Evolutionary conservation across 768 basidiomycete genomes (phyloP), one percentile per base, ranked within the genome.

Genomic region (Lentinus brumalis): DNA sequence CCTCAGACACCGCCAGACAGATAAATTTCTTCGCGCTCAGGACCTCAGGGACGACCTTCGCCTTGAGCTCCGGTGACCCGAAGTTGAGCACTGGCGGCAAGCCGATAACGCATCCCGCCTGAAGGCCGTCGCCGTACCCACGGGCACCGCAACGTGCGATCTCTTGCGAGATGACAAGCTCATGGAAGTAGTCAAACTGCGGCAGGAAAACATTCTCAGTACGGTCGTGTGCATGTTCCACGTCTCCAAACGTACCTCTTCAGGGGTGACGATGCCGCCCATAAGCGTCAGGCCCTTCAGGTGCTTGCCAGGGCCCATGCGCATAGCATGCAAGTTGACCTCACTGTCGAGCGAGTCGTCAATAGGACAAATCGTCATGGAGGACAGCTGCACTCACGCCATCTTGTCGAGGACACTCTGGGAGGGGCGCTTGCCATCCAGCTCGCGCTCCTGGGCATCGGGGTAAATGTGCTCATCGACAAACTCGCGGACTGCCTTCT

Each of bases 281-380:
- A 92, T 87, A 9, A 96, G 78, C 15, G 77, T 81, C n/a, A 81
- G 79, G 2, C 96, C 95, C 70, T 92, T 80, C 53, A 96, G 75
- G 67, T 95, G 93, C 68, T 89, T 92, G 18, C 91, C 92, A 2
- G 96, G 96, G 6, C 96, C 96, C 78, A 96, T 81, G n/a, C 94
- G 83, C 93, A 97, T 96, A 9, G 92, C 91, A 71, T 93, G 90
- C 21, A 98, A 55, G 66, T 94, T 86, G 31, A 85, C 61, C 58
- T 86, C 86, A 7, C 86, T 89, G 60, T 4, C 45, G 29, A 42
- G 31, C 35, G 35, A 8, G 66, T 63, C 57, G 59, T 50, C 44
- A 38, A 30, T 44, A 35, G 18, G 26, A 14, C 42, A 21, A 9
- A 51, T 50, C 46, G 16, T 45, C 40, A 57, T 31, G 40, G 46